Evolutionary conservation across 176 grass and related monocot genomes (phyloP).

Genomic region (Ananas comosus): DNA sequence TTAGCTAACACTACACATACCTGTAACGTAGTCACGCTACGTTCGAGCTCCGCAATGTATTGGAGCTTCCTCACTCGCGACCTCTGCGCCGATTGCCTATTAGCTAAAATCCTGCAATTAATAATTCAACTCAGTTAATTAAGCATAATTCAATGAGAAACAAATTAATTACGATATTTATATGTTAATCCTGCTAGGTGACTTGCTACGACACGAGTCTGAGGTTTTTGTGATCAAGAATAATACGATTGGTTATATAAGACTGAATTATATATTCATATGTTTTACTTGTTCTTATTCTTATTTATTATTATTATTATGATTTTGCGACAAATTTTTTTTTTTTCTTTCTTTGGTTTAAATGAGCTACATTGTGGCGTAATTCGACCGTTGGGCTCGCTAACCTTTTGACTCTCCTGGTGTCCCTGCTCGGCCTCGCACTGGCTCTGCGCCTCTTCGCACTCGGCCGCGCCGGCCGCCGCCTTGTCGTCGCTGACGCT

Average conservation of each 20-base stretch:
- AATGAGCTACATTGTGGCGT: too few relatives aligned
- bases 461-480: conserved; percentile 18
- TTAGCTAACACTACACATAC: not conserved
- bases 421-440: conserved; percentile 31
- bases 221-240: too few relatives aligned
- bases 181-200: too few relatives aligned
- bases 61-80: conserved; percentile 94
- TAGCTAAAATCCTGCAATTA: conserved; percentile 81
- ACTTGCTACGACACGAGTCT: too few relatives aligned
- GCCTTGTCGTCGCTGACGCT: conserved; percentile 42
- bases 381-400: not conserved
- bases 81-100: conserved; percentile 89
- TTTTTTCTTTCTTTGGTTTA: too few relatives aligned
- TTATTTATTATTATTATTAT: too few relatives aligned
- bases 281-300: too few relatives aligned
- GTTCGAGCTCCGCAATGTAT: conserved; percentile 91
- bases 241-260: too few relatives aligned
- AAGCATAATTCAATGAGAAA: not conserved
- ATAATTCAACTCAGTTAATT: not conserved
- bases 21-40: conserved; percentile 70
- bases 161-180: too few relatives aligned
- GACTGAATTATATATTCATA: too few relatives aligned
- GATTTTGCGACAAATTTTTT: too few relatives aligned
- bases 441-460: conserved; percentile 55
- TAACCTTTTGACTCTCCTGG: conserved; percentile 82